Evolutionary conservation across 2,329 filamentous ascomycete species (phyloP).

Genomic region (Ceratocystis variospora): DNA sequence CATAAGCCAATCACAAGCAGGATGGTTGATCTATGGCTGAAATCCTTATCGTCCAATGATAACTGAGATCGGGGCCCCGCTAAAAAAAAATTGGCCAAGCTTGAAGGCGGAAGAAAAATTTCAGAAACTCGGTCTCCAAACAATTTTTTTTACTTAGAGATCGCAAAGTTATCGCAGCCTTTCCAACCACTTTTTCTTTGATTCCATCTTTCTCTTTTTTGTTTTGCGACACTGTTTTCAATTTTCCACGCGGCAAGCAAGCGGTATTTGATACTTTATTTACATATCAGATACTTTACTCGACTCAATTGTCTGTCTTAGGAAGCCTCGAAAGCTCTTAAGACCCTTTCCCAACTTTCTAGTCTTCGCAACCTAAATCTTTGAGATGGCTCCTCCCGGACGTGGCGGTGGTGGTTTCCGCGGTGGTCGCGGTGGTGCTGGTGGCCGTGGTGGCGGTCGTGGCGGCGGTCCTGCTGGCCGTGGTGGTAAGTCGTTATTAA

Average conservation of each 20-base stretch:
- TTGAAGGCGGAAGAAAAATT: constrained; percentile 20
- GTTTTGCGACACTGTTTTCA: constrained; percentile 12
- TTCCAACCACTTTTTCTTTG: constrained; percentile 13
- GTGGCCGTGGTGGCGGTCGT: constrained; percentile 19
- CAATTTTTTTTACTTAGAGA: constrained; percentile 19
- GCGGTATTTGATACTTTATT: background rate
- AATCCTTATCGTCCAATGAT: constrained; percentile 19
- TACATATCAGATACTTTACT: constrained; percentile 10
- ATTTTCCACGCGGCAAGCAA: constrained; percentile 10
- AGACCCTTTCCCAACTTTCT: constrained; percentile 21
- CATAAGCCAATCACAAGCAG: constrained; percentile 11
- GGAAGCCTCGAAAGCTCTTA: constrained; percentile 15
- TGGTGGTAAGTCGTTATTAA: constrained; percentile 11
- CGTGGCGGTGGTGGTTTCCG: constrained; percentile 26
- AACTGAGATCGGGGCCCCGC: constrained; percentile 19
- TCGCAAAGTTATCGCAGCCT: constrained; percentile 19
- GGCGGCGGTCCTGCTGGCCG: constrained; percentile 18
- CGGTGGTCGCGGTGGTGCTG: constrained; percentile 25
- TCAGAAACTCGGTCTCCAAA: constrained; percentile 19
- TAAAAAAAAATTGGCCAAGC: constrained; percentile 20
- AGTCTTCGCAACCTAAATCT: constrained; percentile 21
- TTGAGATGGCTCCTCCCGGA: constrained; percentile 25
- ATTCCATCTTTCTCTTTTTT: background rate
- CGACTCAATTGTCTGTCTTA: constrained; percentile 12
- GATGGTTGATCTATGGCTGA: constrained; percentile 15